phyloP scores from a whole-genome alignment of 441 rosid genomes.

The Euphorbia corollata region DNA sequence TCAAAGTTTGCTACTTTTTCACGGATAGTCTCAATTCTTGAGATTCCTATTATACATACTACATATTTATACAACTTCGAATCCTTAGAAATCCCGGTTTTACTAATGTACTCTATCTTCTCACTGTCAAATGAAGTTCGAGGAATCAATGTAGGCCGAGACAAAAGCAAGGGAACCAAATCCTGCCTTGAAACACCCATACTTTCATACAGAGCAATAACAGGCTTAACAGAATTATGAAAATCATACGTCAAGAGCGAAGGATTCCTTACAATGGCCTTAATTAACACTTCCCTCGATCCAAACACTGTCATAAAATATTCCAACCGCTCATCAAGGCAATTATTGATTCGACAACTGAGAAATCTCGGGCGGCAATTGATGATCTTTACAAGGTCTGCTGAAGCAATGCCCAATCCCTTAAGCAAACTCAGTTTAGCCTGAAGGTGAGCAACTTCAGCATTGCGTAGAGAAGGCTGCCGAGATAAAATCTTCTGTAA shows the following conservation, averaged over 20 bases:
- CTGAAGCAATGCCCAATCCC: conserved; percentile 45
- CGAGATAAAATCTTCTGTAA: conserved; percentile 40
- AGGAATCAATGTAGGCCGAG: conserved; percentile 64
- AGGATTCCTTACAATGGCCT: conserved; percentile 64
- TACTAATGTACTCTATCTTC: conserved; percentile 54
- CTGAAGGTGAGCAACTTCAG: conserved; percentile 36
- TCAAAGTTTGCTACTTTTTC: conserved; percentile 66
- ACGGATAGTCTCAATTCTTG: conserved; percentile 54
- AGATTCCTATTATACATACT: conserved; percentile 53
- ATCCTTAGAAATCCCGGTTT: conserved; percentile 37
- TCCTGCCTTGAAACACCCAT: conserved; percentile 45
- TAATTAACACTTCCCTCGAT: conserved; percentile 49
- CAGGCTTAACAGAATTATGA: conserved; percentile 45
- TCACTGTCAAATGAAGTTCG: conserved; percentile 53
- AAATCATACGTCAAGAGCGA: conserved; percentile 66
- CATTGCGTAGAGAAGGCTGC: conserved; percentile 49
- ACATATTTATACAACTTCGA: conserved; percentile 74
- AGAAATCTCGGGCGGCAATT: conserved; percentile 73
- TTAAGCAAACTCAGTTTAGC: conserved; percentile 49
- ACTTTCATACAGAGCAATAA: conserved; percentile 43
- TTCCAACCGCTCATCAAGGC: conserved; percentile 56
- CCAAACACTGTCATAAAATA: conserved; percentile 49
- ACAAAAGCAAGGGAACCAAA: conserved; percentile 52
- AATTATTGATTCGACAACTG: conserved; percentile 41
- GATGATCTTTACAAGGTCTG: conserved; percentile 72